Evolutionary conservation across 495 filamentous ascomycete species (phyloP).

Genomic region (Glutinoglossum americanum): DNA sequence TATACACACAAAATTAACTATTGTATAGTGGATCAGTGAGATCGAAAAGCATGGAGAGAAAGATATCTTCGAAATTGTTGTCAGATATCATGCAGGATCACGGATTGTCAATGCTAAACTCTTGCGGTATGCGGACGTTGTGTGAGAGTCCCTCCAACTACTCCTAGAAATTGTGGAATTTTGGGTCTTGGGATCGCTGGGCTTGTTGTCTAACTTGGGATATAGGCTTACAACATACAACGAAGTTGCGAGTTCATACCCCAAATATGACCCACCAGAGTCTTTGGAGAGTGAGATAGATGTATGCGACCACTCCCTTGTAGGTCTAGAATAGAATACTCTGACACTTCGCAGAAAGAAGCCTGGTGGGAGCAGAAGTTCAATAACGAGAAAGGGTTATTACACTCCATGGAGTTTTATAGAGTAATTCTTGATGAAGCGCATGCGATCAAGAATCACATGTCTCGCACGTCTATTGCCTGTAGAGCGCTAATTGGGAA

Average conservation of each 20-base stretch:
- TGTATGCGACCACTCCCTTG: background rate
- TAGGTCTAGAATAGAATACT: background rate
- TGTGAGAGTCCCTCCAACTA: background rate
- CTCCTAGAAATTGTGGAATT: background rate
- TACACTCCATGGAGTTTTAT: background rate
- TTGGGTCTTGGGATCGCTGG: no score
- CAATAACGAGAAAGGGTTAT: background rate
- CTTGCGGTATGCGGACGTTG: background rate
- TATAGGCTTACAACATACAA: background rate
- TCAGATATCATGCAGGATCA: background rate
- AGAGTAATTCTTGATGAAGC: slow-evolving; percentile 20
- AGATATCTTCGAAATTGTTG: background rate
- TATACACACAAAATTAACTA: background rate
- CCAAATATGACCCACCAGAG: background rate
- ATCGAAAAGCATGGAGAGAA: background rate
- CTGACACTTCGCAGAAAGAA: background rate
- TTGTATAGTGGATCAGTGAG: background rate
- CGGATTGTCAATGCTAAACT: background rate
- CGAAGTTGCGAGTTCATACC: background rate
- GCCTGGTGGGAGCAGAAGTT: background rate
- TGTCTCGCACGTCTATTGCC: slow-evolving; percentile 24
- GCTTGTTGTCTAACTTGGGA: no score
- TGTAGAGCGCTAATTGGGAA: slow-evolving; percentile 29
- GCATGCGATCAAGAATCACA: slow-evolving; percentile 38
- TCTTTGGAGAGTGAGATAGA: background rate